These are phyloP conservation scores for Ricinus communis DNA, from an alignment of 345 rosid species.

Conservation along the genomic window DNA sequence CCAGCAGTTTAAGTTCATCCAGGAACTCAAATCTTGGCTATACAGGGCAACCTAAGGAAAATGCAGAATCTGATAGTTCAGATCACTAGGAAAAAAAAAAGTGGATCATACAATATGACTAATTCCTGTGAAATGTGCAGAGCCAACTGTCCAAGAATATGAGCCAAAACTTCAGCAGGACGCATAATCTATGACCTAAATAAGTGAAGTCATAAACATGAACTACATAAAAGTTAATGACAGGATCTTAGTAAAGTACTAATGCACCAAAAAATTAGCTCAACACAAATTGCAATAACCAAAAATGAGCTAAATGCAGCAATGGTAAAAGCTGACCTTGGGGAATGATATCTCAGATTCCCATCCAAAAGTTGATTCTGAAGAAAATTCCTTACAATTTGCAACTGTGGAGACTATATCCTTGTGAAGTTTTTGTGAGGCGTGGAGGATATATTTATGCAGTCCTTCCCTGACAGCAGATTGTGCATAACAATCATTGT, in stretches of 20 bases:
- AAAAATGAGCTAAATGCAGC: not conserved
- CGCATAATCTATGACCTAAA: too few species aligned
- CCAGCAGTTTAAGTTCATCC: too few species aligned
- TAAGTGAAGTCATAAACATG: not conserved
- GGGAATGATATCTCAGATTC: slow-evolving; percentile 74
- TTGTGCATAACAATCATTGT: slow-evolving; percentile 78
- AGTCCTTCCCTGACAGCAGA: slow-evolving; percentile 55
- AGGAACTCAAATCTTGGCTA: too few species aligned
- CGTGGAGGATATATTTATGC: slow-evolving; percentile 68
- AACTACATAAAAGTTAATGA: not conserved
- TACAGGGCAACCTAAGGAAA: too few species aligned
- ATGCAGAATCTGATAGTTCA: too few species aligned
- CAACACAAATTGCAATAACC: not conserved
- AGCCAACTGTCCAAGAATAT: too few species aligned
- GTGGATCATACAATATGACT: too few species aligned
- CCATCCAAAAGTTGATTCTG: slow-evolving; percentile 65
- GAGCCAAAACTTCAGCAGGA: too few species aligned
- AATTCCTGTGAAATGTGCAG: too few species aligned
- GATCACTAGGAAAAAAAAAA: too few species aligned
- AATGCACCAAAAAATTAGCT: too few species aligned
- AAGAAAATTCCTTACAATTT: slow-evolving; percentile 32
- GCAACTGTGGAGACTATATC: slow-evolving; percentile 39
- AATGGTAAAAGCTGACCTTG: slow-evolving; percentile 47
- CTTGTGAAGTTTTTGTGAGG: slow-evolving; percentile 62
- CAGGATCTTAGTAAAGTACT: too few species aligned